Evolutionary conservation across 192 early-diverging fungal species (phyloP).

Genomic region (Backusella australiensis): DNA sequence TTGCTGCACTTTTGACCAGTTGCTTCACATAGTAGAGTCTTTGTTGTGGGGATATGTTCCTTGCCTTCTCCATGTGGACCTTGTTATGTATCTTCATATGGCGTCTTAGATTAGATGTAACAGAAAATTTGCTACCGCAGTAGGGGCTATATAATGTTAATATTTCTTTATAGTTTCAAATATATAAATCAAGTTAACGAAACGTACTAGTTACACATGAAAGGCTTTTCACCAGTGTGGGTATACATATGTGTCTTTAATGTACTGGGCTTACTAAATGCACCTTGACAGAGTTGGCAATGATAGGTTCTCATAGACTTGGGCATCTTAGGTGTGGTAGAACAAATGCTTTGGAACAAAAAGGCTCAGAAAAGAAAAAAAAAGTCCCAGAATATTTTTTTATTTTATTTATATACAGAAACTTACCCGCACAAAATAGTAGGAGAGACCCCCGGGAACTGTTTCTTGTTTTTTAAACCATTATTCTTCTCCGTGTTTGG

Average conservation of each 20-base stretch:
- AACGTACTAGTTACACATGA: constrained; percentile 45
- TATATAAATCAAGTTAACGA: background rate
- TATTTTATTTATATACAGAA: background rate
- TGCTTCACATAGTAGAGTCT: background rate
- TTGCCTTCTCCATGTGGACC: background rate
- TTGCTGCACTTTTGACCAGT: background rate
- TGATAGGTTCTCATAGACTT: background rate
- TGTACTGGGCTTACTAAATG: background rate
- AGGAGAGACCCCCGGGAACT: background rate
- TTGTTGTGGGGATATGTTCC: background rate
- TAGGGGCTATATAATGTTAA: background rate
- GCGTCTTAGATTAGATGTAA: background rate
- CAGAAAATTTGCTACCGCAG: background rate
- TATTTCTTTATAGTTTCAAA: background rate
- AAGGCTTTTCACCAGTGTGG: constrained; percentile 78
- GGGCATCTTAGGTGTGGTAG: background rate
- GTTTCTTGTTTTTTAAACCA: background rate
- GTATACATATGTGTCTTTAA: constrained; percentile 55
- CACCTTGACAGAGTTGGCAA: background rate
- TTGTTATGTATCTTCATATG: background rate
- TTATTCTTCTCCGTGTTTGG: background rate
- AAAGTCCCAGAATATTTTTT: background rate
- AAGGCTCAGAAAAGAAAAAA: background rate
- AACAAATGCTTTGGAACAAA: background rate
- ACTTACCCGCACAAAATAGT: background rate